phyloP scores from a whole-genome alignment of 2,329 filamentous ascomycete species.

The Aspergillus melleus region DNA sequence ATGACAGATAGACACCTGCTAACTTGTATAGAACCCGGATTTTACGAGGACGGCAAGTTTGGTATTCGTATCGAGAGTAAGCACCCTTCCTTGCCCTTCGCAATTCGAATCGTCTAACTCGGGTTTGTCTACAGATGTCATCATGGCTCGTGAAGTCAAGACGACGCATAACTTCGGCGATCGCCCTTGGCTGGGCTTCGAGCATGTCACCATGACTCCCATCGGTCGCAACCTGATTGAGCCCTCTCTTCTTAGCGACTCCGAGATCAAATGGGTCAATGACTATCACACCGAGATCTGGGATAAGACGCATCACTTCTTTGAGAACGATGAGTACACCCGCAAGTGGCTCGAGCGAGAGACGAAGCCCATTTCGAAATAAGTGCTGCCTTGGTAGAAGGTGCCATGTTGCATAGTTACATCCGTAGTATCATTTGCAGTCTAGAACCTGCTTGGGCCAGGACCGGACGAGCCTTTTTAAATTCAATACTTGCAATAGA shows the following conservation, averaged over 20 bases:
- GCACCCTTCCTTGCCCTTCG: constrained; percentile 12
- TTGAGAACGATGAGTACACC: constrained; percentile 70
- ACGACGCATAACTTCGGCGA: constrained; percentile 88
- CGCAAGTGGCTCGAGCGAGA: constrained; percentile 83
- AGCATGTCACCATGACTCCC: constrained; percentile 96
- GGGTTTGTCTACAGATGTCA: constrained; percentile 58
- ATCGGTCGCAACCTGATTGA: constrained; percentile 90
- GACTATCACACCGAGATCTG: constrained; percentile 78
- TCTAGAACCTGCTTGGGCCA: neutral
- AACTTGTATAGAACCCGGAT: constrained; percentile 70
- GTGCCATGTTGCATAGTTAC: neutral
- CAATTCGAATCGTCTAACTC: neutral
- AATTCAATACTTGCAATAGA: neutral
- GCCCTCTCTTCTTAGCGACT: constrained; percentile 64
- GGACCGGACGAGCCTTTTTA: neutral
- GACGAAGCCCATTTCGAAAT: constrained; percentile 63
- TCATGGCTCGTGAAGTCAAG: constrained; percentile 85
- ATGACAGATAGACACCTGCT: constrained; percentile 9
- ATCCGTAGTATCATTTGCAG: neutral
- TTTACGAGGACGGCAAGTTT: constrained; percentile 93
- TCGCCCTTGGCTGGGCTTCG: constrained; percentile 91
- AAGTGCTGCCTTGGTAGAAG: constrained; percentile 7
- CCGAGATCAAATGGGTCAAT: constrained; percentile 85
- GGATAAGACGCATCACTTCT: constrained; percentile 76
- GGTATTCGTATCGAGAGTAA: constrained; percentile 89